Evolutionary conservation across 768 basidiomycete species (phyloP).

Genomic region (Hypholoma sublateritium): DNA sequence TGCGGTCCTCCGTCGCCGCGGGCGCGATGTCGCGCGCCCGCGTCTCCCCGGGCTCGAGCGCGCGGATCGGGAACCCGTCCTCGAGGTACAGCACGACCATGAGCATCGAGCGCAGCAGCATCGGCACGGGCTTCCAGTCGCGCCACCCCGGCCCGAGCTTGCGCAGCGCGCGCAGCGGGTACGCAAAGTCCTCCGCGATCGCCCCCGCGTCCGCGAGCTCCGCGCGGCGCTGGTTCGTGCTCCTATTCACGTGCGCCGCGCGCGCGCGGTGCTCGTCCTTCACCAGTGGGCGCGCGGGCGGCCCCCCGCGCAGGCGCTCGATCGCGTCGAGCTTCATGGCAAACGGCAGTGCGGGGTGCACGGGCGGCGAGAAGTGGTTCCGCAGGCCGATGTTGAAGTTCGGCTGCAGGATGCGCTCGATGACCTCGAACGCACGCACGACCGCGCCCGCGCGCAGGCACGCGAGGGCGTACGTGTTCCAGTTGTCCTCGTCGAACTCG

Average conservation of each 20-base stretch:
- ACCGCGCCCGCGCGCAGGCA: conserved; percentile 78
- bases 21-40: conserved; percentile 17
- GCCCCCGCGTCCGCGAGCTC: conserved; percentile 13
- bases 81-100: conserved; percentile 46
- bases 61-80: conserved; percentile 47
- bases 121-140: conserved; percentile 61
- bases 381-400: not conserved
- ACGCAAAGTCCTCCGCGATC: conserved; percentile 17
- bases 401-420: conserved; percentile 76
- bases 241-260: not conserved
- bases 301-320: not conserved
- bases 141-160: conserved; percentile 65
- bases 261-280: not conserved
- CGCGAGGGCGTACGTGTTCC: conserved; percentile 81
- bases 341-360: not conserved
- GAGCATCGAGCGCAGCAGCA: conserved; percentile 47
- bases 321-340: not conserved
- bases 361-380: conserved; percentile 1
- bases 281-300: not conserved
- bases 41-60: conserved; percentile 31
- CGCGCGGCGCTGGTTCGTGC: not conserved
- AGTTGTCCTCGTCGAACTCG: conserved; percentile 85
- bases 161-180: conserved; percentile 53
- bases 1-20: conserved; percentile 13
- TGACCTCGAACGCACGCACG: conserved; percentile 80